Conservation (phyloP, 352 stramenopile genomes). For the Phytophthora citricola region DNA sequence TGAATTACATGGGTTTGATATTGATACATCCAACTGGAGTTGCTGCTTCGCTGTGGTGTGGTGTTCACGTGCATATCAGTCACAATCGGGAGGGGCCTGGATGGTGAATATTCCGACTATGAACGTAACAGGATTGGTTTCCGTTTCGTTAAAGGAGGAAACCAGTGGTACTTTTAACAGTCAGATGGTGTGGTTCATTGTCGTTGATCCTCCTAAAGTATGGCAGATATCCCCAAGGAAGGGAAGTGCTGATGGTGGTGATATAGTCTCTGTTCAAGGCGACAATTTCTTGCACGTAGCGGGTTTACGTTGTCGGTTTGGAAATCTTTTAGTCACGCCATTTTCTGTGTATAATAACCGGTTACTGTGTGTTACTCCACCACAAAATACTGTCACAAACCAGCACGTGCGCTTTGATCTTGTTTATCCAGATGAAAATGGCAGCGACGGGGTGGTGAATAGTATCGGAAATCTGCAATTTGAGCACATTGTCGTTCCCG, state of each 20-base stretch:
- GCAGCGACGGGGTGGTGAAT: conserved; percentile 7
- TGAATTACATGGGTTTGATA: conserved; percentile 8
- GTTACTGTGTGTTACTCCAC: conserved; percentile 35
- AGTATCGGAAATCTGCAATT: conserved; percentile 18
- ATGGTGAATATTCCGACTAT: conserved; percentile 23
- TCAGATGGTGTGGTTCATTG: conserved; percentile 46
- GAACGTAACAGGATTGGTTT: conserved; percentile 23
- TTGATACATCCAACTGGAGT: conserved; percentile 21
- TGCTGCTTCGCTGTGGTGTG: conserved; percentile 46
- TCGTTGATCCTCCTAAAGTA: conserved; percentile 31
- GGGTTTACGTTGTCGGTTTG: conserved; percentile 41
- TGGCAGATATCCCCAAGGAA: conserved; percentile 28
- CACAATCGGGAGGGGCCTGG: conserved; percentile 5
- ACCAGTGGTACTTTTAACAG: background rate
- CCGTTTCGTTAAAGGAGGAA: conserved; percentile 24
- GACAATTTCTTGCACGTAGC: conserved; percentile 31
- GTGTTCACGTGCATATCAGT: conserved; percentile 29
- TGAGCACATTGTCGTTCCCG: conserved; percentile 34
- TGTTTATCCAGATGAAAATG: conserved; percentile 18
- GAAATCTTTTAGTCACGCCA: conserved; percentile 17
- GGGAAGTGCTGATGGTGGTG: conserved; percentile 25
- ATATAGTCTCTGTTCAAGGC: conserved; percentile 36
- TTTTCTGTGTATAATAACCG: conserved; percentile 37
- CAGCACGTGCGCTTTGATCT: conserved; percentile 28
- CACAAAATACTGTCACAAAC: background rate